Conservation (phyloP, 176 grass and related monocot species). For the Elaeis guineensis region DNA sequence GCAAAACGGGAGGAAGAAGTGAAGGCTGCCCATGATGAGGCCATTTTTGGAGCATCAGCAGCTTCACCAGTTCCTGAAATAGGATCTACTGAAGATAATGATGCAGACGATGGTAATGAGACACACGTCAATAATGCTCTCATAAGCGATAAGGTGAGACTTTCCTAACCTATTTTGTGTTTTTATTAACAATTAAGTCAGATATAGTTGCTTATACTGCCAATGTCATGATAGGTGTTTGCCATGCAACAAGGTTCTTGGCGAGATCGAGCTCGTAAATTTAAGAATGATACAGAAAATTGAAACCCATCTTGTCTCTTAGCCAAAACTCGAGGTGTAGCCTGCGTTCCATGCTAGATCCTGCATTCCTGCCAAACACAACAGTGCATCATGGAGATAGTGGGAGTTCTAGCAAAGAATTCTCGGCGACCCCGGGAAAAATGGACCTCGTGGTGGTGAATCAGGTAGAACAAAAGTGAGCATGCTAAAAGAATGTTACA, state of each 20-base stretch:
- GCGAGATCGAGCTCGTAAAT: conserved; percentile 63
- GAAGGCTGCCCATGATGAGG: conserved; percentile 75
- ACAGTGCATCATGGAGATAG: no score
- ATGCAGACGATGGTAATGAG: conserved; percentile 19
- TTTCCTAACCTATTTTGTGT: conserved; percentile 12
- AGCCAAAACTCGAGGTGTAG: no score
- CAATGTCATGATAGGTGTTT: conserved; percentile 34
- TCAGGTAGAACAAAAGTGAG: no score
- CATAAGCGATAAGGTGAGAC: conserved; percentile 52
- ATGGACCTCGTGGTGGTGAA: no score
- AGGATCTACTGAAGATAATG: conserved; percentile 20
- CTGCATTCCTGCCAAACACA: no score
- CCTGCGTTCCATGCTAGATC: no score
- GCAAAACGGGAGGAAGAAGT: conserved; percentile 68
- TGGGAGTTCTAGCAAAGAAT: no score
- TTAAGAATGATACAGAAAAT: conserved; percentile 37
- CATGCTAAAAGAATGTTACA: no score
- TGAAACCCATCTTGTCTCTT: conserved; percentile 16
- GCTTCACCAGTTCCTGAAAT: conserved; percentile 28
- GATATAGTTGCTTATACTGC: conserved; percentile 10
- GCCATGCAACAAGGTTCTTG: conserved; percentile 76
- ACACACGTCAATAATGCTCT: conserved; percentile 26
- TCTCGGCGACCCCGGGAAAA: no score
- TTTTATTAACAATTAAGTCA: neutral
- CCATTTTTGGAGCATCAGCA: conserved; percentile 75